These are phyloP conservation scores for Cladophialophora carrionii DNA, from an alignment of 2,329 filamentous ascomycete genomes.

Conservation along the genomic window DNA sequence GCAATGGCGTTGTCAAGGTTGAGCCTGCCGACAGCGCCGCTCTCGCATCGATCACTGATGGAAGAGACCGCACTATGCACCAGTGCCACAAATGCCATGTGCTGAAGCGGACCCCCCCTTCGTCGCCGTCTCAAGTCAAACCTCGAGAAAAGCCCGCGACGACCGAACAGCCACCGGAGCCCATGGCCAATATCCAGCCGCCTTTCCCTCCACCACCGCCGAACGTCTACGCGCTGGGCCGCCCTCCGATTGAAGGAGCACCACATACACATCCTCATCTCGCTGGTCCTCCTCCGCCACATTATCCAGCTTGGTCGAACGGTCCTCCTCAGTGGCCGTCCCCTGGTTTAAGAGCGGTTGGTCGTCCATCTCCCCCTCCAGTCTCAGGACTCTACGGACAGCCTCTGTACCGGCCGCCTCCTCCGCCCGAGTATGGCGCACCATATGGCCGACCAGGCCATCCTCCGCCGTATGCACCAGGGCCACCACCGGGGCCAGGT, in stretches of 20 bases:
- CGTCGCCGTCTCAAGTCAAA: slow-evolving; percentile 38
- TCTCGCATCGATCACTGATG: slow-evolving; percentile 38
- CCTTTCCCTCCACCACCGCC: slow-evolving; percentile 44
- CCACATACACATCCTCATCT: slow-evolving; percentile 28
- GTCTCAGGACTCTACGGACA: slow-evolving; percentile 42
- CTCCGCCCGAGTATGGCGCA: slow-evolving; percentile 25
- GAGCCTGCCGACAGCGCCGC: slow-evolving; percentile 37
- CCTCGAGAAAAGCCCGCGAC: slow-evolving; percentile 38
- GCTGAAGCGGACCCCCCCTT: slow-evolving; percentile 46
- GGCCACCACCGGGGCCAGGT: slow-evolving; percentile 30
- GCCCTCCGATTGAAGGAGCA: slow-evolving; percentile 21
- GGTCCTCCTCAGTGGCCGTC: slow-evolving; percentile 41
- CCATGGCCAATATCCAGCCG: slow-evolving; percentile 36
- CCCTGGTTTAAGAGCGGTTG: slow-evolving; percentile 54
- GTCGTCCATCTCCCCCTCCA: slow-evolving; percentile 43
- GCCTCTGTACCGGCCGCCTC: slow-evolving; percentile 23
- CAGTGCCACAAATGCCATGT: slow-evolving; percentile 76
- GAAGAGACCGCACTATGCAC: slow-evolving; percentile 51
- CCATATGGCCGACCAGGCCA: slow-evolving; percentile 30
- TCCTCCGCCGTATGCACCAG: slow-evolving; percentile 20
- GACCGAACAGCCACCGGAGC: slow-evolving; percentile 40
- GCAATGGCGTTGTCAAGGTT: slow-evolving; percentile 37
- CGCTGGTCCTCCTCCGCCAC: slow-evolving; percentile 23
- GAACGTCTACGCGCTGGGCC: slow-evolving; percentile 38
- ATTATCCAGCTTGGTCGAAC: slow-evolving; percentile 32